These are phyloP conservation scores for Leishmania braziliensis DNA, from an alignment of 208 protist species.

Conservation along the genomic window DNA sequence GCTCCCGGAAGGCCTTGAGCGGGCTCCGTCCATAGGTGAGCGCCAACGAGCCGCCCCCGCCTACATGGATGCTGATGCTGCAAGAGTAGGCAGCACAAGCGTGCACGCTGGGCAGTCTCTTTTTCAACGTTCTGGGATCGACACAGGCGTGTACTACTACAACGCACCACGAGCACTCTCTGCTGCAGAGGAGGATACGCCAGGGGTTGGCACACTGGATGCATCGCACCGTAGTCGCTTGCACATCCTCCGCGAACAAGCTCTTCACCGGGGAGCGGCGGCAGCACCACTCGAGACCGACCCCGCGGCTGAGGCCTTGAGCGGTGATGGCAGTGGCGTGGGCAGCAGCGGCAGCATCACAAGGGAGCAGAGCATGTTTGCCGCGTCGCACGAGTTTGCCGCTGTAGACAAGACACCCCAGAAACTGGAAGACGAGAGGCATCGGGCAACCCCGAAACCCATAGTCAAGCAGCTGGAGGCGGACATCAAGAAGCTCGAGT, in stretches of 20 bases:
- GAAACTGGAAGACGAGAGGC: constrained; percentile 27
- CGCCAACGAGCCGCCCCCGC: constrained; percentile 9
- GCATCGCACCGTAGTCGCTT: constrained; percentile 18
- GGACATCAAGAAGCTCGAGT: constrained; percentile 84
- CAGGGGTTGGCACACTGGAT: background rate
- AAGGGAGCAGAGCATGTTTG: constrained; percentile 36
- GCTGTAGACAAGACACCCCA: constrained; percentile 20
- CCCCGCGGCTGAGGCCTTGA: background rate
- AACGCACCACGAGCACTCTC: background rate
- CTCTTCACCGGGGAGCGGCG: background rate
- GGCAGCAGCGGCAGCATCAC: constrained; percentile 5
- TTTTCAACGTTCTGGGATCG: constrained; percentile 38
- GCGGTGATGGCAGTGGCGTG: background rate
- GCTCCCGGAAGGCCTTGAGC: constrained; percentile 34
- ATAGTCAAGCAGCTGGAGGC: constrained; percentile 54
- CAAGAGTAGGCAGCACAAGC: constrained; percentile 65
- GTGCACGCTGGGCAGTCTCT: constrained; percentile 68
- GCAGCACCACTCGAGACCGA: background rate
- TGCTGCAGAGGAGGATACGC: background rate
- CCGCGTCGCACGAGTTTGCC: constrained; percentile 32
- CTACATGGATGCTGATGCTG: constrained; percentile 67
- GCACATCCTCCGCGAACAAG: constrained; percentile 16
- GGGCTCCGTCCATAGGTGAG: constrained; percentile 42
- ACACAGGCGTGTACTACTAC: constrained; percentile 46
- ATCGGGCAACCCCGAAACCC: constrained; percentile 17